phyloP scores from a whole-genome alignment of 192 early-diverging fungal genomes.

The Entophlyctis helioformis region DNA sequence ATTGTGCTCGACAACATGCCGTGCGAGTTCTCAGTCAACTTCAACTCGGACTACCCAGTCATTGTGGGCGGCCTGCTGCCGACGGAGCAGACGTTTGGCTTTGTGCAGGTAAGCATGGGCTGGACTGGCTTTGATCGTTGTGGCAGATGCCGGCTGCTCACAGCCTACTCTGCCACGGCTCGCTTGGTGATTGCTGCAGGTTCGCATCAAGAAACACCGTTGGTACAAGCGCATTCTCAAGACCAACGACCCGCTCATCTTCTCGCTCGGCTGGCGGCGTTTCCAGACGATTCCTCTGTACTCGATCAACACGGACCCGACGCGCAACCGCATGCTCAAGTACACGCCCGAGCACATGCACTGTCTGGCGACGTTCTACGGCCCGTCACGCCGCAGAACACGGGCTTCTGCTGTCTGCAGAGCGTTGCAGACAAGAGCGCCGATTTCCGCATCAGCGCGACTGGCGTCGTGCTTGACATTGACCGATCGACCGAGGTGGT shows the following conservation, averaged over 20 bases:
- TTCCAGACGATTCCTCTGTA: constrained; percentile 96
- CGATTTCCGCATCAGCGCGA: constrained; percentile 87
- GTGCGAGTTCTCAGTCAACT: constrained; percentile 86
- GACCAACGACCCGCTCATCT: constrained; percentile 94
- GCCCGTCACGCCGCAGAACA: constrained; percentile 89
- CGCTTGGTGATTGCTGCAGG: constrained; percentile 18
- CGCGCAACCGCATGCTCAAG: constrained; percentile 94
- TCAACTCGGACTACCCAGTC: constrained; percentile 83
- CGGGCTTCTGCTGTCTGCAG: constrained; percentile 92
- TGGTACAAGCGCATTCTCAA: constrained; percentile 95
- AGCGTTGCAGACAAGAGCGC: constrained; percentile 47
- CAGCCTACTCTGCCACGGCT: too few species aligned
- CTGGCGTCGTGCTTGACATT: constrained; percentile 89
- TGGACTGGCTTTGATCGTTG: neutral
- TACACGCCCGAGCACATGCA: constrained; percentile 99
- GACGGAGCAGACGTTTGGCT: constrained; percentile 86
- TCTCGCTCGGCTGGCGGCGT: constrained; percentile 95
- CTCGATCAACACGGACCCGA: constrained; percentile 69
- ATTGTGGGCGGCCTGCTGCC: constrained; percentile 81
- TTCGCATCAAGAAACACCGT: constrained; percentile 94
- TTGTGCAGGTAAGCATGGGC: constrained; percentile 54
- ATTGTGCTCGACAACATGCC: constrained; percentile 84
- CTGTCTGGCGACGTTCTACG: constrained; percentile 90
- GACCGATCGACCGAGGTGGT: constrained; percentile 88
- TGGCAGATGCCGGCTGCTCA: constrained; percentile 1